Percentiles rank a stretch among this genome's conserved stretches.
Conservation (phyloP, 331 rosid species). For the Erythrophleum ivorense region DNA sequence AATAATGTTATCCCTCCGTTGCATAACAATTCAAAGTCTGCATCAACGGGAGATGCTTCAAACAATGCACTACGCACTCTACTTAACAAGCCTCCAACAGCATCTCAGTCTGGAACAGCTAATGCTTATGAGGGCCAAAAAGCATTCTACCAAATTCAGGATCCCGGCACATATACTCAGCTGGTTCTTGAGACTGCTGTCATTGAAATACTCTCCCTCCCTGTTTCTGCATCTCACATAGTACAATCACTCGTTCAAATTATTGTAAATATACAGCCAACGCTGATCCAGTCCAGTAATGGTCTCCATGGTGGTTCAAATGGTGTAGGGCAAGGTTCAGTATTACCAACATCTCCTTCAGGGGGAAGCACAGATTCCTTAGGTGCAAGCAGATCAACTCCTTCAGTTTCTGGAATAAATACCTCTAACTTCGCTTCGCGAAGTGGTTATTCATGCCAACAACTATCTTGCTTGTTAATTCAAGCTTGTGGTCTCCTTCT, state of each 20-base stretch:
- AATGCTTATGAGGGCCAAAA: constrained; percentile 81
- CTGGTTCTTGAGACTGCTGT: constrained; percentile 97
- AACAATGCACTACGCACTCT: constrained; percentile 63
- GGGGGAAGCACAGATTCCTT: constrained; percentile 99
- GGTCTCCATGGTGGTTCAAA: constrained; percentile 80
- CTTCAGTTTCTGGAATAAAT: constrained; percentile 85
- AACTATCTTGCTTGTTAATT: constrained; percentile 89
- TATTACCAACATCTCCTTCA: constrained; percentile 95
- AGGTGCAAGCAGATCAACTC: constrained; percentile 84
- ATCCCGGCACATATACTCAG: constrained; percentile 96
- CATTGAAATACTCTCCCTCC: constrained; percentile 91
- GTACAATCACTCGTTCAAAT: constrained; percentile 92
- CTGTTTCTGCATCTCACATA: constrained; percentile 84
- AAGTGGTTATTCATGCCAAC: constrained; percentile 97
- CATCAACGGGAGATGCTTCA: constrained; percentile 60
- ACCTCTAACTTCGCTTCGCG: constrained; percentile 87
- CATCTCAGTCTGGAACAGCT: constrained; percentile 74
- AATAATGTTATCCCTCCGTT: constrained; percentile 96
- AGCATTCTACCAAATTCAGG: constrained; percentile 96
- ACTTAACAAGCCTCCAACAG: constrained; percentile 71
- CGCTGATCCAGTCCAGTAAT: constrained; percentile 84
- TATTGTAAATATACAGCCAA: constrained; percentile 90
- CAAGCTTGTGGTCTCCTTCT: constrained; percentile 98
- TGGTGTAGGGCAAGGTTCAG: constrained; percentile 84
- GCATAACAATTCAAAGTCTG: constrained; percentile 79